Evolutionary conservation across 768 basidiomycete genomes (phyloP).

Genomic region (Lenzites betulinus): DNA sequence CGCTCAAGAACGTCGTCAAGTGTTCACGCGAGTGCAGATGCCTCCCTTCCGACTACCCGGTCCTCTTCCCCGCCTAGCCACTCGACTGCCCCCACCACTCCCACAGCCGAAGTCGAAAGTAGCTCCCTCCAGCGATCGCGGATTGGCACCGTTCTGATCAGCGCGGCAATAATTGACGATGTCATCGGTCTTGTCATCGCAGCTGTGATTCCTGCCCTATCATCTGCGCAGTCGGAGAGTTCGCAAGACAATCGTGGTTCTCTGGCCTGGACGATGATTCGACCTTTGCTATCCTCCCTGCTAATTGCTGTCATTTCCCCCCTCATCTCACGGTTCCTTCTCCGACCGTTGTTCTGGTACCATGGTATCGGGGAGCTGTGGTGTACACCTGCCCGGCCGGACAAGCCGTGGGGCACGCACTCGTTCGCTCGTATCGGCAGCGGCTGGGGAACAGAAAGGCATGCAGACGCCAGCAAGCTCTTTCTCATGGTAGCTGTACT

Average conservation of each 20-base stretch:
- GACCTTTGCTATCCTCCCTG: constrained; percentile 57
- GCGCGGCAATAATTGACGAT: constrained; percentile 68
- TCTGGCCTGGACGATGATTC: constrained; percentile 41
- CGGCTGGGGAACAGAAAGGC: constrained; percentile 25
- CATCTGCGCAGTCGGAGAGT: constrained; percentile 19
- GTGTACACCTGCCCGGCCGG: constrained; percentile 22
- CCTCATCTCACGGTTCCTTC: constrained; percentile 32
- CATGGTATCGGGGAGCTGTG: constrained; percentile 22
- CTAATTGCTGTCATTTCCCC: constrained; percentile 48
- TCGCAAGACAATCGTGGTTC: background rate
- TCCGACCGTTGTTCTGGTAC: constrained; percentile 27
- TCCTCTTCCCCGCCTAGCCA: background rate
- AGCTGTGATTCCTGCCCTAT: constrained; percentile 49
- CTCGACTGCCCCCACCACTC: background rate
- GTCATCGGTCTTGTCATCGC: constrained; percentile 62
- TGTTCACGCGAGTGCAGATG: background rate
- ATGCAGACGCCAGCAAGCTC: constrained; percentile 26
- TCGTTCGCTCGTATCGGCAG: background rate
- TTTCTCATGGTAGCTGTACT: constrained; percentile 41
- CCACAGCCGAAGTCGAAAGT: constrained; percentile 27
- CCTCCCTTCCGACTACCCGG: background rate
- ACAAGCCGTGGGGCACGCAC: constrained; percentile 15
- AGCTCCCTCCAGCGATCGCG: constrained; percentile 43
- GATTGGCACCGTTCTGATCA: constrained; percentile 58
- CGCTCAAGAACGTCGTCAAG: background rate